phyloP scores from a whole-genome alignment of 2,329 filamentous ascomycete species.

The Aspergillus ibericus region DNA sequence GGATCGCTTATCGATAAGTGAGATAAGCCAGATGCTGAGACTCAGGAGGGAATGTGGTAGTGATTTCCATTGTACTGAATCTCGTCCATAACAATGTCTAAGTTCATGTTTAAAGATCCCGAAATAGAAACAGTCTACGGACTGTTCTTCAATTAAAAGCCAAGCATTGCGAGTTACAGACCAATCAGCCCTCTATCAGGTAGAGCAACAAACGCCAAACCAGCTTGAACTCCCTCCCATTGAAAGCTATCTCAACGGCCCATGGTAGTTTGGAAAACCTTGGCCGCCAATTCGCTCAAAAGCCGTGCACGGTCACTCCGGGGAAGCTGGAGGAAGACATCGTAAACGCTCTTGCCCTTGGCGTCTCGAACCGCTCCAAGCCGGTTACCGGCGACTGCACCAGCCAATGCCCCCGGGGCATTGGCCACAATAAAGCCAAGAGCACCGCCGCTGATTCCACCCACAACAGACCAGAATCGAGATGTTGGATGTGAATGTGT shows the following conservation, averaged over 20 bases:
- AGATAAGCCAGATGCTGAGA: not conserved
- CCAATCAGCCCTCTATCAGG: not conserved
- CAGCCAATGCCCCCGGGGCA: slow-evolving; percentile 82
- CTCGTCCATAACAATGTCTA: no score
- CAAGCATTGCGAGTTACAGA: not conserved
- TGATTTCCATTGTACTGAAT: not conserved
- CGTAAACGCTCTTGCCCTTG: slow-evolving; percentile 91
- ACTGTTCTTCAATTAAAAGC: no score
- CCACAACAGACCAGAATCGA: slow-evolving; percentile 84
- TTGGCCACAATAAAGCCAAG: slow-evolving; percentile 96
- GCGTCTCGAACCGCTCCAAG: slow-evolving; percentile 87
- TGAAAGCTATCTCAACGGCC: slow-evolving; percentile 20
- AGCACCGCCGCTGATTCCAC: slow-evolving; percentile 81
- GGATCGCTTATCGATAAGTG: slow-evolving; percentile 31
- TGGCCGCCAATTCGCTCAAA: slow-evolving; percentile 78
- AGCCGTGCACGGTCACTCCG: slow-evolving; percentile 77
- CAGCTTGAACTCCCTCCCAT: not conserved
- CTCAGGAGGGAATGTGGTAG: not conserved
- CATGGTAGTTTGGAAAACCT: slow-evolving; percentile 65
- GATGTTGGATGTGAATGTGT: slow-evolving; percentile 54
- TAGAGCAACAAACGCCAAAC: not conserved
- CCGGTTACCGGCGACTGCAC: slow-evolving; percentile 87
- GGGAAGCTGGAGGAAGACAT: slow-evolving; percentile 83
- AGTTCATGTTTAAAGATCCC: no score
- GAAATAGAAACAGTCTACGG: no score